Evolutionary conservation across 2,329 filamentous ascomycete species (phyloP), one percentile per base, ranked within the genome.

Genomic region (Fusarium tjaetaba): DNA sequence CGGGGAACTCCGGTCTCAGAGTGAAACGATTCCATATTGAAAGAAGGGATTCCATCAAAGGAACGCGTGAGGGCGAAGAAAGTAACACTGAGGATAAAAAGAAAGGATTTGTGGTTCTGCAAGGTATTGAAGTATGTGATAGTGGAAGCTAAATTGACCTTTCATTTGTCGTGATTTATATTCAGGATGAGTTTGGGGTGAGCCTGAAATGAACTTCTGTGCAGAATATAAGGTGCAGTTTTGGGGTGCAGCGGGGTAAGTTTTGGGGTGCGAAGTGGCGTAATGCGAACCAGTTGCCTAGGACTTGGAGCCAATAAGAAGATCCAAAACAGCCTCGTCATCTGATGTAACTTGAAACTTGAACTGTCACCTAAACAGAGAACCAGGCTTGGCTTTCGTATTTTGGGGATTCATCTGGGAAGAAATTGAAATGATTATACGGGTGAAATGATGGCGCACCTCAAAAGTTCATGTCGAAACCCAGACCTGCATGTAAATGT

Each of bases 371-470:
- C 13, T 28, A 2, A 22, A 1, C 13, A 28, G 20, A 22, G 9
- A 1, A 4, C 20, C 20, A n/a, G n/a, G n/a, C n/a, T n/a, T 16
- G 26, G 20, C 26, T 3, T 28, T 36, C 9, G 18, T 9, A 20
- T 46, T 11, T 28, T 22, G 4, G 5, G 3, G 5, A n/a, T 22
- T 11, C 4, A 5, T 16, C 14, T 1, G 20, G 45, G 26, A 28
- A 30, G 26, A 14, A 48, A 4, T 8, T 30, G 0, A 2, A 14
- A 0, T 30, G 7, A 8, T 0, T 6, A 8, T 8, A 11, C 28
- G 45, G 14, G 20, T 30, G 7, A 30, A 49, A 4, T 30, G 10
- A 8, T n/a, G 7, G 2, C 4, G 26, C 14, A 48, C 26, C 14
- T 30, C 4, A n/a, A 11, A 48, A 14, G 20, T 5, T 14, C 4